Base-by-base conservation (phyloP, 1,284 basidiomycete species). In the Cystobasidium pallidum region DNA sequence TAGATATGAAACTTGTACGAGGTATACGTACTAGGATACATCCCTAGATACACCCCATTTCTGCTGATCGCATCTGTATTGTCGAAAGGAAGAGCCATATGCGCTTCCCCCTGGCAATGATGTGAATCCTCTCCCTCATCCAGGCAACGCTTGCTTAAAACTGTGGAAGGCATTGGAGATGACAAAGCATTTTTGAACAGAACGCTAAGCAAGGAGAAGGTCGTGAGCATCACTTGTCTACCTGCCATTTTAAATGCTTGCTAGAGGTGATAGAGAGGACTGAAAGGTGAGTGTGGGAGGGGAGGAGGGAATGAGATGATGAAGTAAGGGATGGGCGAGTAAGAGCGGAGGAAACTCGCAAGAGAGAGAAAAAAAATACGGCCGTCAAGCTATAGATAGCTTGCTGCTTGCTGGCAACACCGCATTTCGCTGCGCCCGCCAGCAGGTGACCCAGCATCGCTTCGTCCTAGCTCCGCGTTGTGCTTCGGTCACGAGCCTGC, bases 31-130 rank as follows among this genome's bases (percentile, higher is more conserved):
- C 64, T 66, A 4, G 51, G 64, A 24, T 34, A 66, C 51, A 66
- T 55, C 45, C 64, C 64, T 13, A 66, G 15, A 24, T 54, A 66
- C 7, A 66, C 34, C 19, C 64, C 64, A 39, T 66, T 66, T 30
- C 28, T 52, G 26, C 21, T 19, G 21, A 66, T 41, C 6, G 45
- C 43, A 3, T 30, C 28, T 34, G 32, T n/a, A n/a, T 41, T 32
- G 26, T 36, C 32, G 39, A 39, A 28, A 11, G 51, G 26, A 11
- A 19, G 49, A 51, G 13, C 19, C 8, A 34, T 6, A 13, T 6
- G 15, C 17, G 54, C 4, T 3, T 17, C 54, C 30, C 54, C 54
- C 15, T 19, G 28, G 32, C 54, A 57, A 10, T 57, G n/a, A 15
- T 57, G 30, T 19, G 54, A 57, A 32, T 19, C 32, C 28, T 32